phyloP scores from a whole-genome alignment of 2,329 filamentous ascomycete species.

The Chrysoporthe cubensis region DNA sequence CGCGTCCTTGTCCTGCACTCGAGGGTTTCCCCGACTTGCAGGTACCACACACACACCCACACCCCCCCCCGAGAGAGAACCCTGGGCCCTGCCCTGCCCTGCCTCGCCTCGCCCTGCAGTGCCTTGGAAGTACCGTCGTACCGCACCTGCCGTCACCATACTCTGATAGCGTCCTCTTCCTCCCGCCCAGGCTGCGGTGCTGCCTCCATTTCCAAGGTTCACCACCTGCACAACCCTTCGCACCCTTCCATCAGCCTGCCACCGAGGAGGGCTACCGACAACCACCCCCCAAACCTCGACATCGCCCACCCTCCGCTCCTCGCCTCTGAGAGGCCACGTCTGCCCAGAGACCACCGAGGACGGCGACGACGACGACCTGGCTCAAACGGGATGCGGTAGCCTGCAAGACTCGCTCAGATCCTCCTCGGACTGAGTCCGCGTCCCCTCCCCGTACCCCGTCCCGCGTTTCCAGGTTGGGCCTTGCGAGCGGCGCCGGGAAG shows the following conservation, averaged over 20 bases:
- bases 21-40: background rate
- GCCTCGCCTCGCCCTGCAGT: too few species aligned
- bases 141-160: background rate
- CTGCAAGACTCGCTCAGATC: conserved; percentile 26
- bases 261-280: background rate
- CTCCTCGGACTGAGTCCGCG: conserved; percentile 29
- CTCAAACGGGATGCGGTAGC: conserved; percentile 27
- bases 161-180: background rate
- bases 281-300: background rate
- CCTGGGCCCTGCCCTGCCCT: background rate
- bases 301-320: background rate
- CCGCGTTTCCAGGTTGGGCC: conserved; percentile 4
- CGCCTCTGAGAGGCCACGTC: background rate
- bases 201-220: conserved; percentile 5
- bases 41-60: background rate
- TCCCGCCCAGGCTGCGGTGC: background rate
- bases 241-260: background rate
- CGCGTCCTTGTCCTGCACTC: background rate
- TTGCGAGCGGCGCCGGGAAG: conserved; percentile 5
- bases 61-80: background rate
- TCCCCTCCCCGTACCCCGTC: background rate
- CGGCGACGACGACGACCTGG: conserved; percentile 10
- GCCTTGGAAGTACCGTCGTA: too few species aligned
- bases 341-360: background rate
- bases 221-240: background rate